Evolutionary conservation across 495 filamentous ascomycete species (phyloP).

Genomic region (Penicillium longicatenatum): DNA sequence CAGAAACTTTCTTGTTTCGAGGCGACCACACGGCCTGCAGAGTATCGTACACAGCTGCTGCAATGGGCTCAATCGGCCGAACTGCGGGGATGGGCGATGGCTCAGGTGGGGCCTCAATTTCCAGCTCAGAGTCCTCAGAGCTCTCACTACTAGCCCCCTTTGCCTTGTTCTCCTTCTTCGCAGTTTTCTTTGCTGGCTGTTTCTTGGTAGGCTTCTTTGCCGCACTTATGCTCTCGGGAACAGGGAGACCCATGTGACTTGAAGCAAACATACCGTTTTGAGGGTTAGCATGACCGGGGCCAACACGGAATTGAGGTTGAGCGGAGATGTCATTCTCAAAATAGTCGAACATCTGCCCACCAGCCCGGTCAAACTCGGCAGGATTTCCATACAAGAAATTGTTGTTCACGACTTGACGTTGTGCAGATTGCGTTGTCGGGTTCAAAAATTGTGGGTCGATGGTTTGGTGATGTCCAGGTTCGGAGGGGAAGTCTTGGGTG

Average conservation of each 20-base stretch:
- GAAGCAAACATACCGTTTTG: background rate
- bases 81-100: conserved; percentile 53
- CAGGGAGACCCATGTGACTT: background rate
- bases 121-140: conserved; percentile 51
- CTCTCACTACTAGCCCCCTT: conserved; percentile 48
- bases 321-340: conserved; percentile 35
- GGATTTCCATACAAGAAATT: conserved; percentile 35
- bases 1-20: conserved; percentile 45
- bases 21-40: conserved; percentile 67
- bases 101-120: conserved; percentile 49
- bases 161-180: conserved; percentile 29
- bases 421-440: conserved; percentile 18
- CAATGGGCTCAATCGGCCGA: conserved; percentile 53
- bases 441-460: conserved; percentile 47
- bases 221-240: conserved; percentile 13
- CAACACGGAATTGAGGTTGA: conserved; percentile 19
- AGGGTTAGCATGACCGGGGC: background rate
- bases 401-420: conserved; percentile 24
- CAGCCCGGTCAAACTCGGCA: conserved; percentile 26
- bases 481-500: conserved; percentile 33
- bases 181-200: conserved; percentile 29
- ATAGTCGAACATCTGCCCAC: conserved; percentile 29
- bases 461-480: conserved; percentile 30
- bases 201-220: conserved; percentile 14
- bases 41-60: conserved; percentile 62